Evolutionary conservation across 352 stramenopile species (phyloP), one percentile per base, ranked within the genome.

Genomic region (Albugo laibachii): DNA sequence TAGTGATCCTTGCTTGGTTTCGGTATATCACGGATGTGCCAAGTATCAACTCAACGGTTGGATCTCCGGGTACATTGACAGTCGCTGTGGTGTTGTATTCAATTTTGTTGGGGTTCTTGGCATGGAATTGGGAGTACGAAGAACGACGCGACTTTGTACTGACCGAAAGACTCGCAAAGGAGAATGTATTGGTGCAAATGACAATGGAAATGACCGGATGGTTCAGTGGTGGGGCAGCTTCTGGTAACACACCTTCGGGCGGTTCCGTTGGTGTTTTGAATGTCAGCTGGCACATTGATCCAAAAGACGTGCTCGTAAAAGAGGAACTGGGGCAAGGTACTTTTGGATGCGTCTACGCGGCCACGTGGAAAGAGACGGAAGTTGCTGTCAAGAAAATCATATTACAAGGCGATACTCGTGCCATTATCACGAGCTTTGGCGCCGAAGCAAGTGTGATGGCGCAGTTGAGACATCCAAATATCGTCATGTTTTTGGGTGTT

Each of bases 401-500:
- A 13, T 48, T 84, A 8, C 70, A 81, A 24, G 75, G 72, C 5
- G 77, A 86, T 38, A 84, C 66, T 11, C 80, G 84, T 53, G 69
- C 66, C 27, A 87, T 91, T 44, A 65, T 87, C 31, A 87, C 72
- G 34, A 86, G 66, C 36, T 91, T 87, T 35, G 74, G 74, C 18
- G 80, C 77, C 0, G 75, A 87, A 51, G 74, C 73, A 15, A 83
- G 72, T 37, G 73, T 86, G 14, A 89, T 89, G 74, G 72, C 77
- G 12, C 72, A 89, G 52, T 59, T 89, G 6, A 70, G 72, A 13
- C 74, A 89, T 56, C 72, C 72, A 41, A 91, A 87, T 45, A 71
- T 91, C 0, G 77, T 91, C 45, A 89, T 94, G 70, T 92, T 92
- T 56, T 87, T 94, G 74, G 80, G 80, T 19, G 69, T 87, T 16